Percentiles rank a stretch among this genome's conserved stretches.
Evolutionary conservation across 2,329 filamentous ascomycete species (phyloP).

Genomic region (Phaeosphaeriaceae sp.): DNA sequence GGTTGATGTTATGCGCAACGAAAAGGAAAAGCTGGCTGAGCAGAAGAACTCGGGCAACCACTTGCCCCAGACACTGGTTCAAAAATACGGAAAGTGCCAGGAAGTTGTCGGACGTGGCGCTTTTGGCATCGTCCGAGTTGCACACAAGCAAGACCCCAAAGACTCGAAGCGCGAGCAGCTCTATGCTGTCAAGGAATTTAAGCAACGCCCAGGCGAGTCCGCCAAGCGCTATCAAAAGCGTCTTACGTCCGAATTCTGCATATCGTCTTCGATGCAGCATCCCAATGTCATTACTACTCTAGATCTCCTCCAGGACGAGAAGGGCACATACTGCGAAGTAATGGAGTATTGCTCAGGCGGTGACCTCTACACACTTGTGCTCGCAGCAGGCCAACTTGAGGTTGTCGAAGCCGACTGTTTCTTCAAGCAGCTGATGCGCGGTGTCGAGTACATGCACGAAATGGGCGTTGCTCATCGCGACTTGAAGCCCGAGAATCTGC

Average conservation of each 20-base stretch:
- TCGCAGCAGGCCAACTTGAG: conserved; percentile 89
- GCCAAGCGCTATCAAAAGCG: conserved; percentile 98
- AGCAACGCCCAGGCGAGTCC: conserved; percentile 89
- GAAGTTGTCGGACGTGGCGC: conserved; percentile 95
- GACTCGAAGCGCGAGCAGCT: conserved; percentile 82
- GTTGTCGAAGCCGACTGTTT: conserved; percentile 95
- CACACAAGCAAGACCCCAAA: conserved; percentile 89
- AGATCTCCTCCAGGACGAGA: conserved; percentile 92
- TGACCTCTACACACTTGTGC: conserved; percentile 91
- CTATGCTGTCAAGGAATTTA: conserved; percentile 98
- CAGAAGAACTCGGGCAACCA: conserved; percentile 82
- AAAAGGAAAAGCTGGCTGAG: conserved; percentile 76
- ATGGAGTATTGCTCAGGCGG: conserved; percentile 99
- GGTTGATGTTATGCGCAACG: conserved; percentile 91
- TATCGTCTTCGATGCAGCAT: conserved; percentile 94
- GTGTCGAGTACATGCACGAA: conserved; percentile 98
- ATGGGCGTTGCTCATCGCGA: conserved; percentile 99
- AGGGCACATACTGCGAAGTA: conserved; percentile 97
- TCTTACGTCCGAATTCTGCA: conserved; percentile 96
- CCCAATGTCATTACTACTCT: conserved; percentile 98
- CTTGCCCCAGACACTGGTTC: conserved; percentile 79
- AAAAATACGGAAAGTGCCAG: conserved; percentile 98
- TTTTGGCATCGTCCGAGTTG: conserved; percentile 96
- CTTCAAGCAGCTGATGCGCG: conserved; percentile 99
- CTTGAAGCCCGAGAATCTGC: conserved; percentile 93